Evolutionary conservation across 116 monocot genomes (phyloP), one percentile per base, ranked within the genome.

Genomic region (Trichopus zeylanicus): DNA sequence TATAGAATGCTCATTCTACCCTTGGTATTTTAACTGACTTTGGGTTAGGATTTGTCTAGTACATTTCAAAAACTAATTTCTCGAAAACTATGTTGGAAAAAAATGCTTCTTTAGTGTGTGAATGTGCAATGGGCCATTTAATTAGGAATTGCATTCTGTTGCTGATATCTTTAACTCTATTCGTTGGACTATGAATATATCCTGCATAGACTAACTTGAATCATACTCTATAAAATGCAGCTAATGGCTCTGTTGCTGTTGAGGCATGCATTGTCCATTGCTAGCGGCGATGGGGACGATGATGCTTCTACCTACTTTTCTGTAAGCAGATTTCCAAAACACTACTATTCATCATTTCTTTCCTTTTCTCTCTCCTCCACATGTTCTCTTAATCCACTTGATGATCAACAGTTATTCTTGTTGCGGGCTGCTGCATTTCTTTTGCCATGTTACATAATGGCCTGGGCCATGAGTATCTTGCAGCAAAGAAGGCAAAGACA

Each of bases 391-490:
- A 42, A 42, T 42, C 13, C 13, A 6, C 0, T 37, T 37, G 37
- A 62, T 53, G 35, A 35, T 38, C 22, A 48, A 58, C 73, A 88
- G 93, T 71, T 85, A 5, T 88, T 93, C 63, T 67, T 93, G 57
- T 35, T 93, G 34, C 75, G 85, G 21, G 88, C 81, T 75, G 88
- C 93, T 74, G 88, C 85, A 46, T 93, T 93, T 77, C 67, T 93
- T 18, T 48, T 93, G 56, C 88, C 93, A 35, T 93, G 93, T 52
- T 93, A 88, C 60, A 88, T 93, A 52, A 84, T 93, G 88, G 88
- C 81, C 52, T 93, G 93, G 88, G 88, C 85, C 24, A 81, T 93
- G 32, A 93, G 81, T 46, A 85, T 93, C 31, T 59, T 88, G 57
- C 88, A 93, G 35, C 70, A 63, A 23, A 65, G 78, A 58, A 86